Evolutionary conservation across 176 grass and related monocot species (phyloP).

Genomic region (Zea mays): DNA sequence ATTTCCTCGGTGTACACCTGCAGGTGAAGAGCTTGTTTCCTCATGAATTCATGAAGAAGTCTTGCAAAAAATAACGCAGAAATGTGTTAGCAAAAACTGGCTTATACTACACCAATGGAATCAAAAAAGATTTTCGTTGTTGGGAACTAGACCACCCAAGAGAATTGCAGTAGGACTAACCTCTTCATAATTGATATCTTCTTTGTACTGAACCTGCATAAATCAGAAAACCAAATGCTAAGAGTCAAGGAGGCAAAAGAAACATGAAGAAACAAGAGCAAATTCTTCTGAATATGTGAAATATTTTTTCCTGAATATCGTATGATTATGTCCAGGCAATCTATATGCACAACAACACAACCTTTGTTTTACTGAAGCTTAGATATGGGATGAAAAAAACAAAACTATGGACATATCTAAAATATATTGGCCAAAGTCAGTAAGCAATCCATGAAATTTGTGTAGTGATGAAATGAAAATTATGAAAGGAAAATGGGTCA

Average conservation of each 20-base stretch:
- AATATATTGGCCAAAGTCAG: no score
- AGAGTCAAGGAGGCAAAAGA: neutral
- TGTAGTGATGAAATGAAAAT: no score
- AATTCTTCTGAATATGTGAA: constrained; percentile 27
- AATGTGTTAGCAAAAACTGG: neutral
- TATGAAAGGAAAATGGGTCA: no score
- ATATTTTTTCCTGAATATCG: neutral
- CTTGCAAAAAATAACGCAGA: constrained; percentile 23
- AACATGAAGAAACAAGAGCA: neutral
- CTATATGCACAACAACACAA: neutral
- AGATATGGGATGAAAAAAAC: no score
- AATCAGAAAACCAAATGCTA: neutral
- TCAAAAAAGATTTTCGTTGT: neutral
- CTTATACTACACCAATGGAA: neutral
- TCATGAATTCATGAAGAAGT: constrained; percentile 49
- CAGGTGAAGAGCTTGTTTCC: no score
- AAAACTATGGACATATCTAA: no score
- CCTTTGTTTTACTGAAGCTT: no score
- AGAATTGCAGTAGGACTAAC: neutral
- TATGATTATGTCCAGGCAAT: neutral
- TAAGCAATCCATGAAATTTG: no score
- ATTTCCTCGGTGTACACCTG: constrained; percentile 44
- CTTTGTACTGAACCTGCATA: constrained; percentile 4
- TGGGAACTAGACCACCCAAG: neutral
- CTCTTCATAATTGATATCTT: constrained; percentile 33